These are phyloP conservation scores for Podosphaera xanthii DNA, from an alignment of 2,329 filamentous ascomycete genomes.

Conservation along the genomic window DNA sequence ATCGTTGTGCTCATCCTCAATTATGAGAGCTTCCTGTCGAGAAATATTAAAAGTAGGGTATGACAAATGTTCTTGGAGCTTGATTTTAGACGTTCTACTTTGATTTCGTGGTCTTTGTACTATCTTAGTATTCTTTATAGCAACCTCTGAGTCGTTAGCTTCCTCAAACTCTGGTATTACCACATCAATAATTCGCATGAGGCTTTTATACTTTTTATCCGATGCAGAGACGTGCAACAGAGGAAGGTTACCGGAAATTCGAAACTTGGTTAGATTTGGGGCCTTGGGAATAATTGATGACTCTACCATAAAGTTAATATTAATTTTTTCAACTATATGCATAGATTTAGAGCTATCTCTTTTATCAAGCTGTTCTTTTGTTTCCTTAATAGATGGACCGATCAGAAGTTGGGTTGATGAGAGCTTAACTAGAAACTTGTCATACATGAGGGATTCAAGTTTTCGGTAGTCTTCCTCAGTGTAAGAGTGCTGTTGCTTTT, in stretches of 20 bases:
- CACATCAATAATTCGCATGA: constrained; percentile 92
- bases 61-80: constrained; percentile 28
- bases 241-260: constrained; percentile 76
- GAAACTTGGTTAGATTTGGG: constrained; percentile 75
- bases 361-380: constrained; percentile 55
- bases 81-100: constrained; percentile 16
- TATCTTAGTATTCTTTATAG: not conserved
- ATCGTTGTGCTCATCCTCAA: constrained; percentile 32
- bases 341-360: constrained; percentile 46
- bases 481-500: constrained; percentile 71
- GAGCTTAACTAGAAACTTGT: constrained; percentile 82
- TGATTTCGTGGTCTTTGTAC: constrained; percentile 7
- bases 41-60: constrained; percentile 56
- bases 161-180: constrained; percentile 66
- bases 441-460: constrained; percentile 87
- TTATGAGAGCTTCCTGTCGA: constrained; percentile 50
- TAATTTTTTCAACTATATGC: constrained; percentile 90
- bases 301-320: constrained; percentile 90
- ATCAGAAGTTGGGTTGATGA: constrained; percentile 91
- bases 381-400: constrained; percentile 75
- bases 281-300: constrained; percentile 93
- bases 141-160: constrained; percentile 17
- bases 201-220: constrained; percentile 84
- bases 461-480: constrained; percentile 73
- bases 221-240: constrained; percentile 81